Evolutionary conservation across 441 rosid species (phyloP).

Genomic region (Syzygium syzygioides): DNA sequence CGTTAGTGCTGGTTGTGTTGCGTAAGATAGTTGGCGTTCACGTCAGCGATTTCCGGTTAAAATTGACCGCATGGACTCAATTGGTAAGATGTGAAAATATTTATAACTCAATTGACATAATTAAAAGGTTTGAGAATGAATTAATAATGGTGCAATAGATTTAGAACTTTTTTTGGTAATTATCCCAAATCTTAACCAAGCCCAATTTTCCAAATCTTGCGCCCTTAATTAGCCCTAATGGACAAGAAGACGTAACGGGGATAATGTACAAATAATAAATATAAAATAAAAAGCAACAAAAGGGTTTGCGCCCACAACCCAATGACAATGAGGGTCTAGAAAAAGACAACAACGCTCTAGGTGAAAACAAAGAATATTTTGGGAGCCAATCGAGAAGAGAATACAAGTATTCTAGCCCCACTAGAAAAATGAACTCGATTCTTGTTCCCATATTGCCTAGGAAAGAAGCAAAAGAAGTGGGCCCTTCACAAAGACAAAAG

Average conservation of each 20-base stretch:
- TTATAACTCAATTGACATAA: too few species aligned
- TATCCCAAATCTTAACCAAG: neutral
- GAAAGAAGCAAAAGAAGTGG: neutral
- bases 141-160: too few species aligned
- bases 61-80: too few species aligned
- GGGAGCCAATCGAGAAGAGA: neutral
- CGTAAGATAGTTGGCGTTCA: too few species aligned
- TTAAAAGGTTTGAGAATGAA: too few species aligned
- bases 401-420: neutral
- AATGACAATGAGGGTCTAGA: neutral
- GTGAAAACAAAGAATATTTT: neutral
- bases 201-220: neutral
- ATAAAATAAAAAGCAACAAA: neutral
- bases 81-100: too few species aligned
- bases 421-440: neutral
- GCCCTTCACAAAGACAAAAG: neutral
- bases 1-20: too few species aligned
- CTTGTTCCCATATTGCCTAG: neutral
- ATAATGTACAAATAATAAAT: neutral
- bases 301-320: neutral
- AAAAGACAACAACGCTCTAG: neutral
- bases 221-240: neutral
- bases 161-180: too few species aligned
- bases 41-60: too few species aligned
- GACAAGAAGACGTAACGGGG: neutral